phyloP scores from a whole-genome alignment of 2,329 filamentous ascomycete species.

The Diplodia sapinea region DNA sequence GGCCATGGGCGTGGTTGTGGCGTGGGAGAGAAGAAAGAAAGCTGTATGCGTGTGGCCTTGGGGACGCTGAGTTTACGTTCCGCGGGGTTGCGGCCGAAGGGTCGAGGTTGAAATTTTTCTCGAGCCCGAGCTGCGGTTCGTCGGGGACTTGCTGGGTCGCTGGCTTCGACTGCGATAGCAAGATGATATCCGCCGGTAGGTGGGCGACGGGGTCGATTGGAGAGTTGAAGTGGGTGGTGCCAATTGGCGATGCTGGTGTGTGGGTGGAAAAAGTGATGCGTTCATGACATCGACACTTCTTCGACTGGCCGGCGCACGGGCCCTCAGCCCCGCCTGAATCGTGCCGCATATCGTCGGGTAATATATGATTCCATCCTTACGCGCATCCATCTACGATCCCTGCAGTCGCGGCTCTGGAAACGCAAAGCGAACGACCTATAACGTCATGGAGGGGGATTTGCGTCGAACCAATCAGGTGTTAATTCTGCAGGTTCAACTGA shows the following conservation, averaged over 20 bases:
- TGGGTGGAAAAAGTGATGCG: conserved; percentile 11
- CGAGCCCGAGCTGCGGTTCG: not conserved
- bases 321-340: not conserved
- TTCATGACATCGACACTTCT: conserved; percentile 16
- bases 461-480: too few relatives aligned
- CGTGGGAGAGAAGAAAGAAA: too few relatives aligned
- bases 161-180: not conserved
- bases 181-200: not conserved
- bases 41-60: not conserved
- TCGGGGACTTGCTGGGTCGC: not conserved
- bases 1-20: not conserved
- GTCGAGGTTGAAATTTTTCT: not conserved
- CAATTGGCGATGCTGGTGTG: conserved; percentile 3
- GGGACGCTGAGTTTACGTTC: not conserved
- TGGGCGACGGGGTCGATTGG: not conserved
- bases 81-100: not conserved
- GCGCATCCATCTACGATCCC: too few relatives aligned
- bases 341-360: not conserved
- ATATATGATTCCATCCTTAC: too few relatives aligned
- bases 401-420: too few relatives aligned
- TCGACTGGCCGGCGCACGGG: not conserved
- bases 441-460: too few relatives aligned
- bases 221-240: not conserved
- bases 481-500: too few relatives aligned
- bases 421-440: too few relatives aligned